Evolutionary conservation across 2,329 filamentous ascomycete genomes (phyloP).

Genomic region (Diaporthe citriasiana): DNA sequence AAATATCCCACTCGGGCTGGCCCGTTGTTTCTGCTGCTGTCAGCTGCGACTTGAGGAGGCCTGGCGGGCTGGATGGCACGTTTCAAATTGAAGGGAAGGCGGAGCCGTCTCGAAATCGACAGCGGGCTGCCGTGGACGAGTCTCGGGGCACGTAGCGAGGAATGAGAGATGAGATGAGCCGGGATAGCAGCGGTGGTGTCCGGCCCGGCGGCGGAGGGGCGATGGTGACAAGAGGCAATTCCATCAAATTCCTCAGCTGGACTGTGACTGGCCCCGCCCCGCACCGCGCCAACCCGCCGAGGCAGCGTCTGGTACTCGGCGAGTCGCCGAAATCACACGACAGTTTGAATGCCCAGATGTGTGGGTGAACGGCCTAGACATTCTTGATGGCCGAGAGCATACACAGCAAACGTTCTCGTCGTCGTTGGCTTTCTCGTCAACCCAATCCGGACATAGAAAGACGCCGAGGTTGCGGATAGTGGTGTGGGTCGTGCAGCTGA

Average conservation of each 20-base stretch:
- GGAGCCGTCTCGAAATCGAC: conserved; percentile 32
- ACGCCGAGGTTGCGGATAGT: neutral
- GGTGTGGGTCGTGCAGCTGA: conserved; percentile 26
- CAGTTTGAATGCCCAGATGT: neutral
- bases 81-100: conserved; percentile 32
- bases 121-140: conserved; percentile 16
- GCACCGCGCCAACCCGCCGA: neutral
- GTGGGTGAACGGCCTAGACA: too few relatives aligned
- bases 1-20: conserved; percentile 4
- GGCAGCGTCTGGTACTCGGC: conserved; percentile 1
- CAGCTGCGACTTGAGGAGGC: conserved; percentile 2
- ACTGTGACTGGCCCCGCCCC: neutral
- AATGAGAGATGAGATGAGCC: conserved; percentile 25
- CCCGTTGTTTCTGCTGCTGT: neutral
- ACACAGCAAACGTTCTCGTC: neutral
- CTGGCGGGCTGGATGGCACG: conserved; percentile 7
- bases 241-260: conserved; percentile 1
- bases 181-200: neutral
- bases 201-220: conserved; percentile 3
- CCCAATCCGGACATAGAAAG: neutral
- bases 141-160: conserved; percentile 23
- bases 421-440: neutral
- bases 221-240: neutral
- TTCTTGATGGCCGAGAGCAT: neutral
- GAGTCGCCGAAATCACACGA: neutral